Evolutionary conservation across 306 rosid genomes (phyloP).

Genomic region (Parietaria judaica): DNA sequence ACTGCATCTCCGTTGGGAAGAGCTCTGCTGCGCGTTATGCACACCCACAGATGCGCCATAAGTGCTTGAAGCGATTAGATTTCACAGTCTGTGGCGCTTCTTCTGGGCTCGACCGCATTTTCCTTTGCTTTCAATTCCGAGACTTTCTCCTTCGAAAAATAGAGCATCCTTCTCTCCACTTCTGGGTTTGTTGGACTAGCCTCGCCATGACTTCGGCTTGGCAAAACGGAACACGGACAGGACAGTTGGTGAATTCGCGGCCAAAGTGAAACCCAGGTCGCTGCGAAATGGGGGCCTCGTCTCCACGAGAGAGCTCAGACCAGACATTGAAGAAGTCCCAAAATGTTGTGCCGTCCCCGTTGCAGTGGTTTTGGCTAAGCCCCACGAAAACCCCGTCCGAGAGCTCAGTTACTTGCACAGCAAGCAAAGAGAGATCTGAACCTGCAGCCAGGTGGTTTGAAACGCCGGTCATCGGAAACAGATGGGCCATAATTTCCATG

Average conservation of each 20-base stretch:
- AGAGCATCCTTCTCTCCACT: constrained; percentile 18
- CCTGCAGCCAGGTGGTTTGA: constrained; percentile 16
- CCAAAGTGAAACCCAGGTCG: not conserved
- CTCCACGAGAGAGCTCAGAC: constrained; percentile 31
- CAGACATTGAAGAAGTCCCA: constrained; percentile 40
- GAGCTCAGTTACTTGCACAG: constrained; percentile 37
- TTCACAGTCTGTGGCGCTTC: not conserved
- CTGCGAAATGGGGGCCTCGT: not conserved
- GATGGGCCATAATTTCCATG: constrained; percentile 13
- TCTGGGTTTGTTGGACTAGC: no score
- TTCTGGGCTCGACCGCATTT: constrained; percentile 14
- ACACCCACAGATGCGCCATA: constrained; percentile 23
- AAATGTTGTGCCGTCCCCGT: constrained; percentile 23
- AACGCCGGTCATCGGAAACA: constrained; percentile 22
- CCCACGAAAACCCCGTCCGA: constrained; percentile 35
- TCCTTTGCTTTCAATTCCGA: constrained; percentile 26
- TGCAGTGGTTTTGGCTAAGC: constrained; percentile 14
- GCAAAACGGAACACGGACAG: constrained; percentile 7
- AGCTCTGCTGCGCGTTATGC: constrained; percentile 8
- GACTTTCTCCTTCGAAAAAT: constrained; percentile 19
- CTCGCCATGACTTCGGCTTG: not conserved
- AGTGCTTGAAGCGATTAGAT: constrained; percentile 41
- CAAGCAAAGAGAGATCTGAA: constrained; percentile 27
- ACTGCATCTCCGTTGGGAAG: constrained; percentile 6
- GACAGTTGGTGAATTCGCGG: not conserved